phyloP scores from a whole-genome alignment of 176 grass and related monocot genomes.

The Pharus latifolius region DNA sequence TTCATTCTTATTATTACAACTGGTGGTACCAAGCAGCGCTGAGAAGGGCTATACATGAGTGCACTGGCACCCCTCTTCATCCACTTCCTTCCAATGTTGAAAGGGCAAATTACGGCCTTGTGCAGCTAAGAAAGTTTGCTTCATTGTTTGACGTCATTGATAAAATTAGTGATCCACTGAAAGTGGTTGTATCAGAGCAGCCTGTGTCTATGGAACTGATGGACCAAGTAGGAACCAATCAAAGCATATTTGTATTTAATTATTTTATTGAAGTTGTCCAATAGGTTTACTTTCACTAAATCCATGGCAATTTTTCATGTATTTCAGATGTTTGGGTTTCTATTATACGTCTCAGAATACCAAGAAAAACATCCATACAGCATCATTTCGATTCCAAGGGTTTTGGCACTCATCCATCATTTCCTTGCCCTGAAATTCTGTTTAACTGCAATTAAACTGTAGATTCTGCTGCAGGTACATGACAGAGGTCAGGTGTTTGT shows the following conservation, averaged over 20 bases:
- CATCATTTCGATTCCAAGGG: slow-evolving; percentile 74
- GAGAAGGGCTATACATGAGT: slow-evolving; percentile 76
- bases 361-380: slow-evolving; percentile 33
- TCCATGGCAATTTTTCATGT: slow-evolving; percentile 27
- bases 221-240: slow-evolving; percentile 48
- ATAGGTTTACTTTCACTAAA: slow-evolving; percentile 3
- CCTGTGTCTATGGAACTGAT: slow-evolving; percentile 79
- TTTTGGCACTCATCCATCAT: slow-evolving; percentile 6
- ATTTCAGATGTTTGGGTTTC: slow-evolving; percentile 91
- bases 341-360: slow-evolving; percentile 65
- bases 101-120: slow-evolving; percentile 60
- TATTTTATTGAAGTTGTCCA: neutral
- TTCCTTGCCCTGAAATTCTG: neutral
- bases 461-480: slow-evolving; percentile 63
- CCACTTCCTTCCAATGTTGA: slow-evolving; percentile 55
- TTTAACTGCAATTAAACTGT: slow-evolving; percentile 18
- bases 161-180: slow-evolving; percentile 41
- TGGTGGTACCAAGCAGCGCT: slow-evolving; percentile 52
- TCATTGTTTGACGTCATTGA: slow-evolving; percentile 62
- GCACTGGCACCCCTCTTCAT: slow-evolving; percentile 37
- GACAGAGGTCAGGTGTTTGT: slow-evolving; percentile 95
- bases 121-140: slow-evolving; percentile 50
- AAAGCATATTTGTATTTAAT: neutral
- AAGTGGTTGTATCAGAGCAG: slow-evolving; percentile 53
- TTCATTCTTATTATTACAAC: slow-evolving; percentile 6